Evolutionary conservation across 108 stramenopile genomes (phyloP).

Genomic region (Nitzschia palea): DNA sequence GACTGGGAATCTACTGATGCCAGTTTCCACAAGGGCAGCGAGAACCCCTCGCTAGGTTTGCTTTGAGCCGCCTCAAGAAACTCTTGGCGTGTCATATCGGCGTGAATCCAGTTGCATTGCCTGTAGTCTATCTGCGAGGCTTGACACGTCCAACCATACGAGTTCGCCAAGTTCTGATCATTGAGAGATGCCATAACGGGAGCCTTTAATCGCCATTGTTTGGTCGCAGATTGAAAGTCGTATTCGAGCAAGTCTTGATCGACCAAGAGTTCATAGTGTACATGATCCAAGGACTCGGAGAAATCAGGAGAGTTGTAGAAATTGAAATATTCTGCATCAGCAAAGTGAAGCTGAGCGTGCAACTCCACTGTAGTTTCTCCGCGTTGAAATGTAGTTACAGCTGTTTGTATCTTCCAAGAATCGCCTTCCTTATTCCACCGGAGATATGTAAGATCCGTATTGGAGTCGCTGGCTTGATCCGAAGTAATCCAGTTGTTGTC

Average conservation of each 20-base stretch:
- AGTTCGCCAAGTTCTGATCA: slow-evolving; percentile 56
- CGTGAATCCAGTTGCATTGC: slow-evolving; percentile 66
- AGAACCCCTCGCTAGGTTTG: not conserved
- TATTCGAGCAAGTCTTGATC: slow-evolving; percentile 49
- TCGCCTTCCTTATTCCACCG: slow-evolving; percentile 25
- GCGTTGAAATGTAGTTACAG: slow-evolving; percentile 59
- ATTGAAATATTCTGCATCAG: slow-evolving; percentile 53
- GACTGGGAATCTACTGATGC: slow-evolving; percentile 42
- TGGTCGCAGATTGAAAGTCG: not conserved
- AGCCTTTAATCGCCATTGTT: slow-evolving; percentile 9
- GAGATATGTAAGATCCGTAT: slow-evolving; percentile 8
- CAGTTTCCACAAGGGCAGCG: slow-evolving; percentile 62
- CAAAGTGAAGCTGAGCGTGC: slow-evolving; percentile 78
- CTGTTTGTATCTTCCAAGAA: slow-evolving; percentile 64
- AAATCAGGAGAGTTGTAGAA: slow-evolving; percentile 61
- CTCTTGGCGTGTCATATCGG: slow-evolving; percentile 74
- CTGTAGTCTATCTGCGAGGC: slow-evolving; percentile 64
- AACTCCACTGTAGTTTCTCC: slow-evolving; percentile 44
- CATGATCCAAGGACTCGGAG: slow-evolving; percentile 39
- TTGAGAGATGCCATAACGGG: slow-evolving; percentile 58
- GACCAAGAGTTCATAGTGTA: slow-evolving; percentile 72
- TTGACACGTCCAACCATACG: slow-evolving; percentile 70
- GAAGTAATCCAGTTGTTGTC: too few relatives aligned
- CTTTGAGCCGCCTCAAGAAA: slow-evolving; percentile 28
- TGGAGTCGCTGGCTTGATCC: not conserved